Base-by-base conservation (phyloP, 129 eudicot genomes). In the Rutidosis leptorrhynchoides region DNA sequence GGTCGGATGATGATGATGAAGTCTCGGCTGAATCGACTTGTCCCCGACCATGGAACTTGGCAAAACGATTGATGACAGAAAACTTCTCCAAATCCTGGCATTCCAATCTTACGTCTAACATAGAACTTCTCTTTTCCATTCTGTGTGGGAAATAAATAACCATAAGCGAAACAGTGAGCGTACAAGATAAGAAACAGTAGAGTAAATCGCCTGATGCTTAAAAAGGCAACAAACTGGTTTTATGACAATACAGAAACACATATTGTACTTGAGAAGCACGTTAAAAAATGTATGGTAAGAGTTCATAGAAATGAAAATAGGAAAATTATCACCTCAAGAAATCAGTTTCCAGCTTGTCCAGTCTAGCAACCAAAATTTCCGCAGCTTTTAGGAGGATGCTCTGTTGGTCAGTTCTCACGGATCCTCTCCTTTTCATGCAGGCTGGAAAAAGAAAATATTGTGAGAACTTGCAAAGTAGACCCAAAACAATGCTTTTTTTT, bases 81-180 rank as follows among this genome's bases (percentile, higher is more conserved):
- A 82, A 82, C 72, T 83, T 84, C 80, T 88, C 96, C 7, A 88
- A 32, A 66, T 88, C 96, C 75, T 88, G 96, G 56, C 76, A 78
- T 62, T 88, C 91, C 58, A 83, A 68, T 77, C 81, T 85, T 67
- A 88, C 67, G 78, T 88, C 96, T 73, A 80, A 43, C 5, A 85
- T 53, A 26, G 92, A 85, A 62, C 81, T 72, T 57, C 83, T 70
- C 71, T 80, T 83, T 37, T 88, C 92, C 83, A 85, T 40, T 33
- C 96, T 88, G 74, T 3, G 0, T 37, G 11, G 11, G 23, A 33
- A 3, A 46, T n/a, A 3, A 23, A n/a, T n/a, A n/a, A n/a, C n/a
- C n/a, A n/a, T n/a, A 54, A 56, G 25, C 59, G 12, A 12, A 4
- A 22, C 40, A 10, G 5, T 0, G 17, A 37, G 30, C 56, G n/a